Percentiles rank a stretch among this genome's conserved stretches.
These are phyloP conservation scores for Cicer yamashitae DNA, from an alignment of 306 rosid species.

Conservation along the genomic window DNA sequence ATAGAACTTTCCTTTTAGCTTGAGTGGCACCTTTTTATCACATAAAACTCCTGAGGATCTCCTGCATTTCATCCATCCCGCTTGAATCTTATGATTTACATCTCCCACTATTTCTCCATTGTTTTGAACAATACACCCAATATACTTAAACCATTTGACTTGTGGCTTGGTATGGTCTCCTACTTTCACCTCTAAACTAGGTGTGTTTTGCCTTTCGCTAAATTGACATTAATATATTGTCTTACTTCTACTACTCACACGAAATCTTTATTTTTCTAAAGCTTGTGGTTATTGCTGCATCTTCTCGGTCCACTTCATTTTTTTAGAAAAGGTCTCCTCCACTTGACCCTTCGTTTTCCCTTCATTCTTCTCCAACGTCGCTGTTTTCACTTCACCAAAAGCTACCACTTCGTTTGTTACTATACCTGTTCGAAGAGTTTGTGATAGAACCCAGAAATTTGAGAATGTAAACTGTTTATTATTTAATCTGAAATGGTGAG, in stretches of 20 bases:
- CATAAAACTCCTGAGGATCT: background rate
- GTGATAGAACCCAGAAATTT: too few species aligned
- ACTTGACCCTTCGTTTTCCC: too few species aligned
- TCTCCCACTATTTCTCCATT: background rate
- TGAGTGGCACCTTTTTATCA: background rate
- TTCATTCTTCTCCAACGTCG: too few species aligned
- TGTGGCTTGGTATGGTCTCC: background rate
- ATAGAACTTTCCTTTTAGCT: background rate
- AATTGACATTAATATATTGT: background rate
- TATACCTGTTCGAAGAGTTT: too few species aligned
- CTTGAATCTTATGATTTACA: background rate
- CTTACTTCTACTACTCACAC: background rate
- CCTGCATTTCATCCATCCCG: background rate
- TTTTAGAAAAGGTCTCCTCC: too few species aligned
- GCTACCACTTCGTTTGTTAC: too few species aligned
- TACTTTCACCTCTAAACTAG: conserved; percentile 5
- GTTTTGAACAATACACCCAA: background rate
- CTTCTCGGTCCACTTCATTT: too few species aligned
- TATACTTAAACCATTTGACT: background rate
- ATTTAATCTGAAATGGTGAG: too few species aligned
- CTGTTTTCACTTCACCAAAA: too few species aligned
- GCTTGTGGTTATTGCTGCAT: background rate
- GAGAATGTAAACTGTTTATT: too few species aligned
- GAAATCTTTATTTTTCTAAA: background rate
- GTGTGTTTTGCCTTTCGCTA: background rate